Conservation (phyloP, 1,284 basidiomycete species). For the Pterula multifida region DNA sequence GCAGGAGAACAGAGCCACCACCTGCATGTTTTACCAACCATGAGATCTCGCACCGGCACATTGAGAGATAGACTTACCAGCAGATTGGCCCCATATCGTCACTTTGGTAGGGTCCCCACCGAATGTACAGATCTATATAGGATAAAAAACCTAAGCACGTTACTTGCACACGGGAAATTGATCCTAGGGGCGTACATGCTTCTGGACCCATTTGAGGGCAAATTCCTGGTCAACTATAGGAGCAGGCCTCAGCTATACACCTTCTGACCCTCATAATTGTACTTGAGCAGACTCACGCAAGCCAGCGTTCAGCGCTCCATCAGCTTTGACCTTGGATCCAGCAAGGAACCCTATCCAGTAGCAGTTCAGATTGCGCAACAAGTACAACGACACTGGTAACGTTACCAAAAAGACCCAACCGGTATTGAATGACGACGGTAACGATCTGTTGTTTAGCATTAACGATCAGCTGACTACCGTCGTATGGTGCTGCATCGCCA, state of each 20-base stretch:
- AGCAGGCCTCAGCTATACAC: neutral
- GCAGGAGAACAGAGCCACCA: constrained; percentile 22
- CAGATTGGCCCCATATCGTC: constrained; percentile 22
- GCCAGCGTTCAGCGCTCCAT: constrained; percentile 17
- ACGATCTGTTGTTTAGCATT: constrained; percentile 15
- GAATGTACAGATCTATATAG: constrained; percentile 17
- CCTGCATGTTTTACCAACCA: constrained; percentile 10
- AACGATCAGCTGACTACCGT: neutral
- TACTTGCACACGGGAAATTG: too few species aligned
- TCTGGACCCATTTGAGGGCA: constrained; percentile 20
- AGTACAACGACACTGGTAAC: neutral
- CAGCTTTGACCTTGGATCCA: constrained; percentile 13
- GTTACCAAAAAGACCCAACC: constrained; percentile 30
- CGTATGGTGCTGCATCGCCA: neutral
- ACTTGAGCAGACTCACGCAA: constrained; percentile 16
- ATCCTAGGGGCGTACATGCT: constrained; percentile 14
- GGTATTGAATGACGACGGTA: constrained; percentile 27
- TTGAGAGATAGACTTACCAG: constrained; percentile 13
- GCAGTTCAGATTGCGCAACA: neutral
- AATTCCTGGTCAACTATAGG: constrained; percentile 16
- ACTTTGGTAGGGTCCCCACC: constrained; percentile 17
- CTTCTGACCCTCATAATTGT: neutral
- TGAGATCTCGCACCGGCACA: neutral
- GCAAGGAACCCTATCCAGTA: constrained; percentile 16
- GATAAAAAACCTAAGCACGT: too few species aligned